Base-by-base conservation (phyloP, 2,329 filamentous ascomycete genomes). In the Trichoderma hamatum region DNA sequence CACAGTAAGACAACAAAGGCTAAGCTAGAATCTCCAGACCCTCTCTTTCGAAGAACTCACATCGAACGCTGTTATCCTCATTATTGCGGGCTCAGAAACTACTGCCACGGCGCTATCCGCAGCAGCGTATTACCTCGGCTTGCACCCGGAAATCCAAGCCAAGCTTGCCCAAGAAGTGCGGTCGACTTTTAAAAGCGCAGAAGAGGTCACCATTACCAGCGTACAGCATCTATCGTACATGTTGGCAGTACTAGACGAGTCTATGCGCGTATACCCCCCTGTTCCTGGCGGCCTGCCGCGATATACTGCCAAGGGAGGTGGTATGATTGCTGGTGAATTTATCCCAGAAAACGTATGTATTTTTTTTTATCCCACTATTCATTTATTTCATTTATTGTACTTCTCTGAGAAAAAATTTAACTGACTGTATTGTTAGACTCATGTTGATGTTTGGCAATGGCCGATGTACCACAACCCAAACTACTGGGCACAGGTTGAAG, bases 221-320 rank as follows among this genome's bases (percentile, higher is more conserved):
- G 70, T 73, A 7, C 52, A 70, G 16, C 34, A 70, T 16, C 59
- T 74, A 2, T 21, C 80, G 0, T 87, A 85, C 69, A 77, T 88
- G 9, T 81, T 84, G 70, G 85, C 85, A 0, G 82, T 83, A 5
- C 80, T 87, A 49, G 81, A 81, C 61, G 85, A 87, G 72, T 81
- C 80, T 0, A 74, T 86, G 21, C 79, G 85, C 0, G 78, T 85
- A 26, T 81, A 79, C 70, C 82, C 84, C 2, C 83, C 83, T 0
- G 78, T 82, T 0, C 78, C 78, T 2, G 80, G 79, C 0, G 73
- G 80, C 14, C 75, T 81, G 54, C 2, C 81, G 79, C 69, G 76
- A 70, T 72, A 76, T 4, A 76, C 76, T 2, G 76, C 77, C 0
- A 58, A 71, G 0, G 72, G 69, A 1, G 78, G 78, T 2, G 77